Evolutionary conservation across 1,284 basidiomycete genomes (phyloP).

Genomic region (Sporisorium graminicola): DNA sequence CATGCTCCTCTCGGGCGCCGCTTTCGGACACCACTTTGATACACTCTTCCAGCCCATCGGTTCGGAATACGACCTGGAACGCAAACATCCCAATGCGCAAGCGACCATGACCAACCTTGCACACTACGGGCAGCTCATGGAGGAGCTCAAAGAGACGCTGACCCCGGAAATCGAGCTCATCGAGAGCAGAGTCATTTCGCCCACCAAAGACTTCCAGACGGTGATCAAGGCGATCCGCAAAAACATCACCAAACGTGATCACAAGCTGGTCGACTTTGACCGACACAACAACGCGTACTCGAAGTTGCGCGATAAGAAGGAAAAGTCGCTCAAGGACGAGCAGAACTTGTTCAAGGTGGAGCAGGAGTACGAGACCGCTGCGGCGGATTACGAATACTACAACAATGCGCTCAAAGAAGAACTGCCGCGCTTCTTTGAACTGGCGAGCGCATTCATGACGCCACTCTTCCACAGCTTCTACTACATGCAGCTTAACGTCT

Average conservation of each 20-base stretch:
- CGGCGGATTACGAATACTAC: slow-evolving; percentile 96
- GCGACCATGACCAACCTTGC: slow-evolving; percentile 84
- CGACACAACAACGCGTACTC: slow-evolving; percentile 94
- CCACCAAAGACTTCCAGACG: slow-evolving; percentile 87
- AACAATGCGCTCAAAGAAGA: slow-evolving; percentile 92
- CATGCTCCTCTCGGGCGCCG: slow-evolving; percentile 82
- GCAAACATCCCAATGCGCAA: slow-evolving; percentile 81
- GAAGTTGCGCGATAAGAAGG: slow-evolving; percentile 95
- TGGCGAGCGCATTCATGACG: slow-evolving; percentile 90
- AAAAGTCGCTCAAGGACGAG: slow-evolving; percentile 69
- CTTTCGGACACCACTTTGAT: slow-evolving; percentile 82
- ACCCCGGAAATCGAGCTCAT: slow-evolving; percentile 95
- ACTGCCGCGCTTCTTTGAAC: slow-evolving; percentile 88
- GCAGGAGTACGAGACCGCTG: slow-evolving; percentile 95
- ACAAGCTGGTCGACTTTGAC: slow-evolving; percentile 97
- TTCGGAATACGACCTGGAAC: slow-evolving; percentile 82
- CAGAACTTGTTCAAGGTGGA: slow-evolving; percentile 79
- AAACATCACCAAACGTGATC: slow-evolving; percentile 93
- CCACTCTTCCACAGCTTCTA: slow-evolving; percentile 98
- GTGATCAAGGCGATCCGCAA: slow-evolving; percentile 92
- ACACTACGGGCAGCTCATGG: slow-evolving; percentile 80
- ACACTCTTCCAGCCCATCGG: slow-evolving; percentile 73
- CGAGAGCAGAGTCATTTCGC: slow-evolving; percentile 84
- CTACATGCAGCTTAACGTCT: slow-evolving; percentile 98
- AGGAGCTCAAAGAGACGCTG: slow-evolving; percentile 83